Conservation (phyloP, 2,329 filamentous ascomycete genomes). For the Apiospora kogelbergensis region DNA sequence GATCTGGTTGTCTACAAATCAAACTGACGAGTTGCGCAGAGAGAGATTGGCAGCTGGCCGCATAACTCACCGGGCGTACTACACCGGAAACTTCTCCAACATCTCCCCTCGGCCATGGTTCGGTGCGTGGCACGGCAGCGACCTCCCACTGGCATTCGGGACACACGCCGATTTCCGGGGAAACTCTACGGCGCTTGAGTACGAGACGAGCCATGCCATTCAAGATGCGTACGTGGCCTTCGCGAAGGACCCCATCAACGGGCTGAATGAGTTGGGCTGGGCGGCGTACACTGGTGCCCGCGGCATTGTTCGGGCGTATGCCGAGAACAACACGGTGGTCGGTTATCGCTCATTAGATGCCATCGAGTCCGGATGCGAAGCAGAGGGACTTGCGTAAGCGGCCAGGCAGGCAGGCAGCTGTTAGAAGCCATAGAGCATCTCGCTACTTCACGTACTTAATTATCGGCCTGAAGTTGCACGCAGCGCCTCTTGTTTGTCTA, state of each 20-base stretch:
- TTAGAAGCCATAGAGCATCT: not conserved
- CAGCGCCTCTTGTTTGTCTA: too few relatives aligned
- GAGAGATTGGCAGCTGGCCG: slow-evolving; percentile 15
- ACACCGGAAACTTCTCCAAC: slow-evolving; percentile 30
- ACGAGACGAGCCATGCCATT: slow-evolving; percentile 12
- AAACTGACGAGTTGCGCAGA: not conserved
- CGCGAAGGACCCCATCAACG: slow-evolving; percentile 1
- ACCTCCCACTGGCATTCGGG: slow-evolving; percentile 15
- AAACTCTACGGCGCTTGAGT: slow-evolving; percentile 14
- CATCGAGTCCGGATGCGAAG: slow-evolving; percentile 1
- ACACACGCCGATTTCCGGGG: slow-evolving; percentile 13
- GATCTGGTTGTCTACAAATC: not conserved
- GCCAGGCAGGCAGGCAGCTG: not conserved
- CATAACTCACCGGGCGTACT: slow-evolving; percentile 26
- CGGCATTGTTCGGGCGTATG: not conserved
- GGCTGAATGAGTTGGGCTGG: slow-evolving; percentile 10
- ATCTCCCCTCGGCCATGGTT: slow-evolving; percentile 14
- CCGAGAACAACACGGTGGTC: not conserved
- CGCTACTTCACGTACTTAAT: not conserved
- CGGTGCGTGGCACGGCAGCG: slow-evolving; percentile 15
- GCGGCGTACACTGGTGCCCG: slow-evolving; percentile 6
- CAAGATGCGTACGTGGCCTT: slow-evolving; percentile 15
- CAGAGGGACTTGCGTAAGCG: not conserved
- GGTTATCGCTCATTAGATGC: not conserved
- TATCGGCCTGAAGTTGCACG: not conserved